Base-by-base conservation (phyloP, 768 basidiomycete species). In the Hericium rajendrae region DNA sequence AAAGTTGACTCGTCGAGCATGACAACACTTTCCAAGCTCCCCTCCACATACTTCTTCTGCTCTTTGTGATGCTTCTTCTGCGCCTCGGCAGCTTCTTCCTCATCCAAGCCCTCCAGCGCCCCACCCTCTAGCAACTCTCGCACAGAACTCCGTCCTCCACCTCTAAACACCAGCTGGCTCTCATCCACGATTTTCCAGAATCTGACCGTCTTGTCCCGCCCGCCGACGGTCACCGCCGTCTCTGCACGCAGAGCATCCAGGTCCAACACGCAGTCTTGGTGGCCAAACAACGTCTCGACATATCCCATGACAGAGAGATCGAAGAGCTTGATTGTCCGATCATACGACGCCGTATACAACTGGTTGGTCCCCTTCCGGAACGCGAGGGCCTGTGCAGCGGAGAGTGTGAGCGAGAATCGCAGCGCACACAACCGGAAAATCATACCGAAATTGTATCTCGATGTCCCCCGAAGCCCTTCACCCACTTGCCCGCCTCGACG, bases 181-280 rank as follows among this genome's bases (percentile, higher is more conserved):
- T 97, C 94, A 54, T 99, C 95, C 39, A 84, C 83, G 53, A 98
- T 88, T 73, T 97, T 97, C 95, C 95, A 99, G 72, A 83, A 98
- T 38, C 97, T 79, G 58, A 86, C 81, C 0, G 94, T 97, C 68
- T 91, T 87, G 74, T 99, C 97, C 38, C 93, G 77, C 0, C 84
- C 90, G 18, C 95, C 97, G 5, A 87, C 88, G 38, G 86, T 94
- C 18, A 97, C 82, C 15, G 88, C 89, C 1, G 84, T 83, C 64
- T 97, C 93, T 6, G 82, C 82, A 38, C 88, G 84, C 15, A 98
- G 79, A 6, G 91, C 78, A 60, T 94, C 91, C 5, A 99, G 65
- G 4, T 79, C 75, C 15, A 89, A 74, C 28, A 97, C 82, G 28
- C 82, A 80, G 66, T 97, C 94, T 72, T 98, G 95, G 68, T 99